Evolutionary conservation across 1,284 basidiomycete species (phyloP).

Genomic region (Athelia sp.): DNA sequence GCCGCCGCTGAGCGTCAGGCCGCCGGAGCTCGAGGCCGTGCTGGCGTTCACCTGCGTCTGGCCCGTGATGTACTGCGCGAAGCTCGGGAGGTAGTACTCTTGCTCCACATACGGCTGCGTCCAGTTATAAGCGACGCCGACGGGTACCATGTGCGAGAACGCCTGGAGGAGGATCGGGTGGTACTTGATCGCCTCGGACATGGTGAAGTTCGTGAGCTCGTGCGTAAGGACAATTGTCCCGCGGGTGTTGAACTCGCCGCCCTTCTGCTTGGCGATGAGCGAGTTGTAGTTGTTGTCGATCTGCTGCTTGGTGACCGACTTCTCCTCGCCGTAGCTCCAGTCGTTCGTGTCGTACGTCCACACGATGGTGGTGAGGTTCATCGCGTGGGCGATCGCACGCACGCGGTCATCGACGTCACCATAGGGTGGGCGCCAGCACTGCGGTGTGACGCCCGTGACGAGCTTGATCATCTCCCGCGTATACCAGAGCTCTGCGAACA

Average conservation of each 20-base stretch:
- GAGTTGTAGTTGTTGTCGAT: constrained; percentile 38
- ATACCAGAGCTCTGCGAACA: constrained; percentile 81
- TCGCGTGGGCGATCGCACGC: constrained; percentile 54
- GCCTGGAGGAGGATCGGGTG: constrained; percentile 31
- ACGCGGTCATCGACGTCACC: constrained; percentile 57
- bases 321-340: constrained; percentile 52
- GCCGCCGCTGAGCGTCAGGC: too few relatives aligned
- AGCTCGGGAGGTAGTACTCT: constrained; percentile 32
- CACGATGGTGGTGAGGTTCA: constrained; percentile 54
- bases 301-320: constrained; percentile 29
- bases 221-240: constrained; percentile 47
- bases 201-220: constrained; percentile 45
- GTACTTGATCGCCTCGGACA: constrained; percentile 39
- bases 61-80: constrained; percentile 33
- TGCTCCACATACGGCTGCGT: constrained; percentile 43
- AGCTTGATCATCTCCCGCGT: constrained; percentile 48
- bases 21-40: too few relatives aligned
- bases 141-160: constrained; percentile 43
- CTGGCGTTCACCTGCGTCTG: too few relatives aligned
- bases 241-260: constrained; percentile 35
- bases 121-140: constrained; percentile 41
- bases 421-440: too few relatives aligned
- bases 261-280: constrained; percentile 31
- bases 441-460: constrained; percentile 43
- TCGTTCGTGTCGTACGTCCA: constrained; percentile 70